phyloP scores from a whole-genome alignment of 176 grass and related monocot genomes.

The Saccharum officinarum region DNA sequence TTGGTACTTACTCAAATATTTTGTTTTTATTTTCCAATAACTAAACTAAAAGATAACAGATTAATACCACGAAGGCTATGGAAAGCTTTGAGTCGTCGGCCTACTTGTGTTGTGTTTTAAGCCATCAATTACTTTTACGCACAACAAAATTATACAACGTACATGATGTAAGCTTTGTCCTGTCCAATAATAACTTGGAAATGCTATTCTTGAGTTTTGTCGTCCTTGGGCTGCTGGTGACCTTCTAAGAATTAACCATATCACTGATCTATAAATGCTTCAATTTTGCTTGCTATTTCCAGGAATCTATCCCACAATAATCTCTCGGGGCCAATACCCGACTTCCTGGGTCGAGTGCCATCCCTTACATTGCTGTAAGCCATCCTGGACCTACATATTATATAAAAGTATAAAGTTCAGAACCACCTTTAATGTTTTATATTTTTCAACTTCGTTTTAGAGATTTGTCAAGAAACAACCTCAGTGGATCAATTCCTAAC shows the following conservation, averaged over 20 bases:
- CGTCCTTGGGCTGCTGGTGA: no score
- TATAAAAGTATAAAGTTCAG: not conserved
- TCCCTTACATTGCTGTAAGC: conserved; percentile 42
- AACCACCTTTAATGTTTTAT: not conserved
- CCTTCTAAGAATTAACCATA: no score
- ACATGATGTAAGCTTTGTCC: no score
- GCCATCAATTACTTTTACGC: no score
- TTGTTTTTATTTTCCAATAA: not conserved
- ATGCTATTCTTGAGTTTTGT: no score
- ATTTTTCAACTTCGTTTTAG: not conserved
- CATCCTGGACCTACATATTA: not conserved
- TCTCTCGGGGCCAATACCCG: conserved; percentile 36
- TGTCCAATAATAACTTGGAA: no score
- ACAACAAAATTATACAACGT: no score
- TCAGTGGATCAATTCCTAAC: conserved; percentile 38
- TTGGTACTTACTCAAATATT: no score
- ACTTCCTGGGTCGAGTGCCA: conserved; percentile 27
- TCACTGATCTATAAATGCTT: not conserved
- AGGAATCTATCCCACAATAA: conserved; percentile 50
- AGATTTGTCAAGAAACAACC: not conserved
- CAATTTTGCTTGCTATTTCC: not conserved
- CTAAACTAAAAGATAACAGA: not conserved
- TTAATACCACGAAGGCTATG: no score
- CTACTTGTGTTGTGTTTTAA: no score
- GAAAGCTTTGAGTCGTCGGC: no score